Percentiles rank a stretch among this genome's conserved stretches.
Conservation (phyloP, 2,329 filamentous ascomycete genomes). For the Claviceps digitariae region DNA sequence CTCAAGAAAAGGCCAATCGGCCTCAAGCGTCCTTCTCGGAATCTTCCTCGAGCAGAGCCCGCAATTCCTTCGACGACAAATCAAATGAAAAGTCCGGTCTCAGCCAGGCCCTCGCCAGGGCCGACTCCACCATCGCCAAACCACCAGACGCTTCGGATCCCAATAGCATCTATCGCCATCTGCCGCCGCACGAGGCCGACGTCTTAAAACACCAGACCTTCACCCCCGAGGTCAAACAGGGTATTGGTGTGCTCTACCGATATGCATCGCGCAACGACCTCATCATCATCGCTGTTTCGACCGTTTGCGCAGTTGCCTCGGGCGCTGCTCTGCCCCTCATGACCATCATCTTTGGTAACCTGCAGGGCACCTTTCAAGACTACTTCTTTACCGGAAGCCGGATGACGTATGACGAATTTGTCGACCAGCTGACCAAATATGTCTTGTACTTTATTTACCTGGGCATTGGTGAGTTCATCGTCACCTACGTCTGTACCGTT, state of each 20-base stretch:
- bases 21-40: slow-evolving; percentile 1
- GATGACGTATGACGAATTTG: slow-evolving; percentile 41
- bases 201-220: slow-evolving; percentile 57
- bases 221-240: slow-evolving; percentile 49
- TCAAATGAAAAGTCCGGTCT: slow-evolving; percentile 2
- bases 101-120: slow-evolving; percentile 6
- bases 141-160: slow-evolving; percentile 20
- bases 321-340: slow-evolving; percentile 68
- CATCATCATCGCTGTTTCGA: slow-evolving; percentile 46
- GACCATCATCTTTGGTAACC: slow-evolving; percentile 67
- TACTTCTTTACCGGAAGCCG: slow-evolving; percentile 37
- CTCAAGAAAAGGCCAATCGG: slow-evolving; percentile 1
- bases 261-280: slow-evolving; percentile 56
- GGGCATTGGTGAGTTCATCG: slow-evolving; percentile 65
- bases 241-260: slow-evolving; percentile 52
- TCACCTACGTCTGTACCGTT: slow-evolving; percentile 66
- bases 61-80: slow-evolving; percentile 4
- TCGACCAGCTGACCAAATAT: slow-evolving; percentile 42
- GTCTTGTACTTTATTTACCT: slow-evolving; percentile 81
- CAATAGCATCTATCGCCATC: slow-evolving; percentile 41
- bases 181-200: slow-evolving; percentile 50
- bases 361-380: slow-evolving; percentile 57
- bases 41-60: slow-evolving; percentile 1
- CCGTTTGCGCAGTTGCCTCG: slow-evolving; percentile 53
- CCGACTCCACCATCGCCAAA: slow-evolving; percentile 9